A percentile compares a stretch with the other conserved stretches of the same genome.
These are phyloP conservation scores for Diaporthe vaccinii DNA, from an alignment of 2,329 filamentous ascomycete species.

Conservation along the genomic window DNA sequence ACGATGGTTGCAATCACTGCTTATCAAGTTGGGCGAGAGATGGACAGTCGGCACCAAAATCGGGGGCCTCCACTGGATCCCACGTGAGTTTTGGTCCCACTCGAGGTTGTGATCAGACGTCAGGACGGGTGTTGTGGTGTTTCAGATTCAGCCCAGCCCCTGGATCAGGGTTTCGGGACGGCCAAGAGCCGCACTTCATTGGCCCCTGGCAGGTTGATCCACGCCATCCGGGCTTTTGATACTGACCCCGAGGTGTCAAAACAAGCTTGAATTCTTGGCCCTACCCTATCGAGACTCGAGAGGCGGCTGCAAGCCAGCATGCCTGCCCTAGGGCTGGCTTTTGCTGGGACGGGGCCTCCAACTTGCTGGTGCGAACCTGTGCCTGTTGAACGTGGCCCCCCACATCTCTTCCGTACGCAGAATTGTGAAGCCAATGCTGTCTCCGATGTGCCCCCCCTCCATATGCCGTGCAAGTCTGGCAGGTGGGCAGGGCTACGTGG, in stretches of 20 bases:
- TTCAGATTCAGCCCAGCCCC: conserved; percentile 37
- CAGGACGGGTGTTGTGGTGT: conserved; percentile 36
- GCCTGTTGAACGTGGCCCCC: not conserved
- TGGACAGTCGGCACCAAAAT: conserved; percentile 9
- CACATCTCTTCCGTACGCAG: not conserved
- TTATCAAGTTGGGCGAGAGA: not conserved
- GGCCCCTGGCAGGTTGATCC: conserved; percentile 15
- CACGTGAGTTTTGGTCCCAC: conserved; percentile 18
- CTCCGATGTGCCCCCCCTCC: conserved; percentile 14
- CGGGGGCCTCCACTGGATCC: conserved; percentile 13
- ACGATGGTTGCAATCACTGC: conserved; percentile 22
- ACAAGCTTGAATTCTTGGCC: conserved; percentile 32
- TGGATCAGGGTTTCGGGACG: conserved; percentile 32
- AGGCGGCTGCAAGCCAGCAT: not conserved
- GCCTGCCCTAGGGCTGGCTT: not conserved
- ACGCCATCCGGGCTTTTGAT: conserved; percentile 31
- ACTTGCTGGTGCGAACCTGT: not conserved
- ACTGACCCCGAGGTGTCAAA: conserved; percentile 26
- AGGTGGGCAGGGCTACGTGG: conserved; percentile 5
- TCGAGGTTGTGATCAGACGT: conserved; percentile 28
- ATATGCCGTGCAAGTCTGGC: conserved; percentile 3
- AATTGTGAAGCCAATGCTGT: conserved; percentile 23
- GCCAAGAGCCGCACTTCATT: conserved; percentile 25
- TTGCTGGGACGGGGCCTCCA: conserved; percentile 20
- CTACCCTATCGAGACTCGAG: not conserved